These are phyloP conservation scores for Pelagophyceae sp. DNA, from an alignment of 352 stramenopile genomes.

Conservation along the genomic window DNA sequence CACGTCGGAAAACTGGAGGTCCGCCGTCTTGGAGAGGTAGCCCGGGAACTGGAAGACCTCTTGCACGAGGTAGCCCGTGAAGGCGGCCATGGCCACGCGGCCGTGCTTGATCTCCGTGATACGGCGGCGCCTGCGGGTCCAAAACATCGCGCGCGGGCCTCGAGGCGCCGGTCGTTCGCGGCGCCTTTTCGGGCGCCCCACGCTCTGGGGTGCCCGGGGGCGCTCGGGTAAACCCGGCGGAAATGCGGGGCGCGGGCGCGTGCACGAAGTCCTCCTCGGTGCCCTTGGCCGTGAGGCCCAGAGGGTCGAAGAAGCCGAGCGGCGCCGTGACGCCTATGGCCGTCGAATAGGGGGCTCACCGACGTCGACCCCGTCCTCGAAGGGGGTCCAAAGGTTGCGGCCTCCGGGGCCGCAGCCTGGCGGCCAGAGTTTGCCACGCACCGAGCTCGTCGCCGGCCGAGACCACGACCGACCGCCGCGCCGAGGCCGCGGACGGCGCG, in stretches of 20 bases:
- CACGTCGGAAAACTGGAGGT: slow-evolving; percentile 40
- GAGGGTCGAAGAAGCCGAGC: slow-evolving; percentile 63
- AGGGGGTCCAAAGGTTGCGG: too few relatives aligned
- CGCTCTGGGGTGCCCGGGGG: too few relatives aligned
- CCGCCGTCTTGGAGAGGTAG: slow-evolving; percentile 33
- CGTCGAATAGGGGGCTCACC: too few relatives aligned
- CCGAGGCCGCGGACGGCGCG: neutral
- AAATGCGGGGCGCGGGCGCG: too few relatives aligned
- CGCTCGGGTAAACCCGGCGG: too few relatives aligned
- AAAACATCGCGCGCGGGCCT: too few relatives aligned
- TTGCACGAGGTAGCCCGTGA: slow-evolving; percentile 28
- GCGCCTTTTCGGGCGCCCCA: too few relatives aligned
- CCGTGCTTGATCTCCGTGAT: slow-evolving; percentile 30
- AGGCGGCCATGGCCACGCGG: slow-evolving; percentile 27
- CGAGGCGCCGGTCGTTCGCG: too few relatives aligned
- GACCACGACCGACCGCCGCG: neutral
- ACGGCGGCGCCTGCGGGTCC: slow-evolving; percentile 15
- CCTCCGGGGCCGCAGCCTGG: too few relatives aligned
- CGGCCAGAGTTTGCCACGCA: too few relatives aligned
- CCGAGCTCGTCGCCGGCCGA: neutral
- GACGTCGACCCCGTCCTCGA: too few relatives aligned
- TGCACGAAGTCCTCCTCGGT: neutral
- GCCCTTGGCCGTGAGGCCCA: slow-evolving; percentile 36
- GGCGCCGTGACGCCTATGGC: slow-evolving; percentile 55
- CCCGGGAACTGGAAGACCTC: slow-evolving; percentile 30